Evolutionary conservation across 371 early-diverging fungal genomes (phyloP), one percentile per base, ranked within the genome.

Genomic region (Mortierella sp.): DNA sequence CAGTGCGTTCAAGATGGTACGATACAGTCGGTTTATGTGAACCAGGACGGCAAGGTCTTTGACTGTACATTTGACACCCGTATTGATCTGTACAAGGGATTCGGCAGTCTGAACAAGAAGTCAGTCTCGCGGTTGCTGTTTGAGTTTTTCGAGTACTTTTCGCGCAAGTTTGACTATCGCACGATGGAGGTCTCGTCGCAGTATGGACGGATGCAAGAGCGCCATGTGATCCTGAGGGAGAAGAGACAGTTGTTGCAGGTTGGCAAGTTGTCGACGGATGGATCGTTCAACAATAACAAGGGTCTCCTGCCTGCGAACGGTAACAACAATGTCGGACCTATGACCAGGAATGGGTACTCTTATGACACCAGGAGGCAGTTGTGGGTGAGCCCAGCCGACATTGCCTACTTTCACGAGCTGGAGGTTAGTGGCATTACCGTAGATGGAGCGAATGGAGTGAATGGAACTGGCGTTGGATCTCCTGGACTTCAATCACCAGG

Each of bases 81-180:
- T 8, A 54, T 65, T 5, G 55, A 42, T 11, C n/a, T 70, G 26
- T 83, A 83, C 63, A 63, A 47, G 31, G 72, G 74, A 5, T 76
- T 77, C 71, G 77, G 84, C 48, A 5, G 31, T 24, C n/a, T 6
- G 47, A 84, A 80, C 84, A 77, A 57, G 54, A 84, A 84, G 70
- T 50, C 78, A 2, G 81, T 84, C 16, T 63, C 76, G 2, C 81
- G 75, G 26, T 58, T 84, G 45, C 63, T 84, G 42, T 84, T 80
- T 44, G 84, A 84, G 63, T 84, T 84, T 31, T 84, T 84, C 57
- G 78, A 84, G 55, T 80, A 55, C 60, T 84, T 73, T 76, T 28
- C 79, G 5, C 63, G 84, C 44, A 31, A 57, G 26, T 84, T 84
- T 60, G 81, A 84, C 58, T 84, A 84, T 70, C 54, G 81, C 16